These are phyloP conservation scores for Candida nonsorbophila DNA, from an alignment of 805 yeast genomes.

Conservation along the genomic window DNA sequence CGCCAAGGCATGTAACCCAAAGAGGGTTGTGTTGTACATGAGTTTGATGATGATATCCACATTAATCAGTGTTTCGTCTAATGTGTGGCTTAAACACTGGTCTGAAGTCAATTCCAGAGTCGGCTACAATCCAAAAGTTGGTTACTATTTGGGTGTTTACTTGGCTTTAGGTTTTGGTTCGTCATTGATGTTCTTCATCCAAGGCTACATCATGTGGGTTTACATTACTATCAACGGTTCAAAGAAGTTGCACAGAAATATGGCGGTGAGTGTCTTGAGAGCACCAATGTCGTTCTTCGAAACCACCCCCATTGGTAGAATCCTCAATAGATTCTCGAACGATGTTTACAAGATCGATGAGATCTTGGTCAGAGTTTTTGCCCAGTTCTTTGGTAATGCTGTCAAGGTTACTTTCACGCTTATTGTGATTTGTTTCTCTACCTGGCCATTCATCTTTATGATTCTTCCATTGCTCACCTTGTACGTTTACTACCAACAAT, in stretches of 20 bases:
- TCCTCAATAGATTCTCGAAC: conserved; percentile 84
- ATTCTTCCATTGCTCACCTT: conserved; percentile 63
- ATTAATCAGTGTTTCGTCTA: conserved; percentile 60
- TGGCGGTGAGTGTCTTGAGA: conserved; percentile 68
- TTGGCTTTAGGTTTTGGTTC: conserved; percentile 67
- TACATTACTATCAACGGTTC: conserved; percentile 84
- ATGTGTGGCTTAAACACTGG: conserved; percentile 96
- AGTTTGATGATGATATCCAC: conserved; percentile 52
- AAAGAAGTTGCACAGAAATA: conserved; percentile 60
- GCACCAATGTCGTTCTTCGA: conserved; percentile 97
- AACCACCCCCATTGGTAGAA: conserved; percentile 92
- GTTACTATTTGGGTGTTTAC: conserved; percentile 69
- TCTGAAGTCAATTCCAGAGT: conserved; percentile 75
- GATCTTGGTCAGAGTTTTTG: conserved; percentile 61
- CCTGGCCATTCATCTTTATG: conserved; percentile 79
- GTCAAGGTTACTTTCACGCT: conserved; percentile 70
- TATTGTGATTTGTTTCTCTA: conserved; percentile 73
- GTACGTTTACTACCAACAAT: conserved; percentile 70
- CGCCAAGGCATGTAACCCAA: conserved; percentile 80
- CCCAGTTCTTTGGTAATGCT: conserved; percentile 59
- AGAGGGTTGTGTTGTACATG: conserved; percentile 55
- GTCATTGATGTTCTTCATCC: conserved; percentile 55
- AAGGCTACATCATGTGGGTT: conserved; percentile 69
- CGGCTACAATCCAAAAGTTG: conserved; percentile 71
- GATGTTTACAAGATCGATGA: conserved; percentile 90